These are phyloP conservation scores for Rosa chinensis DNA, from an alignment of 306 rosid species.

Conservation along the genomic window DNA sequence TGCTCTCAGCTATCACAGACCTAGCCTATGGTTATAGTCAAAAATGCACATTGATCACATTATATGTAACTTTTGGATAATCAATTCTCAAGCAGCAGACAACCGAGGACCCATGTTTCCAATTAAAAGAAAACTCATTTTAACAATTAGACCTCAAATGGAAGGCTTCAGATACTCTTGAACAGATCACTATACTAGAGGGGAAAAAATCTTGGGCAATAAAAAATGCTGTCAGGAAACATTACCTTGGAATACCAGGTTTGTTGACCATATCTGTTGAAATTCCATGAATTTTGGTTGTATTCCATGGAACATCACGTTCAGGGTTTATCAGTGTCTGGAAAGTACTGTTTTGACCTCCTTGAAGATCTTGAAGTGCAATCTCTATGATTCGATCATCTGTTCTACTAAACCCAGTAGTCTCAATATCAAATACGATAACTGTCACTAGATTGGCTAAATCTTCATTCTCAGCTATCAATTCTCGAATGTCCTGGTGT, in stretches of 20 bases:
- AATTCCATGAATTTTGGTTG: constrained; percentile 63
- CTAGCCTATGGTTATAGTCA: not conserved
- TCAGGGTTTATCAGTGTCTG: constrained; percentile 87
- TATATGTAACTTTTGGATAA: not conserved
- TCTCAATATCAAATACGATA: constrained; percentile 72
- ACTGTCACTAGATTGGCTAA: constrained; percentile 52
- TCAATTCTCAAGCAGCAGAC: not conserved
- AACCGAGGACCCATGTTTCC: not conserved
- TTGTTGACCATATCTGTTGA: constrained; percentile 55
- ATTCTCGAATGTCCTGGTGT: constrained; percentile 43
- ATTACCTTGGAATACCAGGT: constrained; percentile 85
- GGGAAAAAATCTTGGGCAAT: constrained; percentile 4
- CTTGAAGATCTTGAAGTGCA: constrained; percentile 75
- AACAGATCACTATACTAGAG: not conserved
- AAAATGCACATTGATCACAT: not conserved
- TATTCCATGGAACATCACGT: constrained; percentile 41
- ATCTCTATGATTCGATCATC: constrained; percentile 66
- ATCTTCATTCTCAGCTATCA: constrained; percentile 58
- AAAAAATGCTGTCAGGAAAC: not conserved
- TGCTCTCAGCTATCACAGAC: not conserved
- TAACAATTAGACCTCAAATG: not conserved
- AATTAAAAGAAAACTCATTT: not conserved
- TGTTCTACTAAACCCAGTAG: constrained; percentile 69
- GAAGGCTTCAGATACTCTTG: not conserved
- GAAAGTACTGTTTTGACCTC: constrained; percentile 87